Evolutionary conservation across 257 asterid species (phyloP).

Genomic region (Solanum dulcamara): DNA sequence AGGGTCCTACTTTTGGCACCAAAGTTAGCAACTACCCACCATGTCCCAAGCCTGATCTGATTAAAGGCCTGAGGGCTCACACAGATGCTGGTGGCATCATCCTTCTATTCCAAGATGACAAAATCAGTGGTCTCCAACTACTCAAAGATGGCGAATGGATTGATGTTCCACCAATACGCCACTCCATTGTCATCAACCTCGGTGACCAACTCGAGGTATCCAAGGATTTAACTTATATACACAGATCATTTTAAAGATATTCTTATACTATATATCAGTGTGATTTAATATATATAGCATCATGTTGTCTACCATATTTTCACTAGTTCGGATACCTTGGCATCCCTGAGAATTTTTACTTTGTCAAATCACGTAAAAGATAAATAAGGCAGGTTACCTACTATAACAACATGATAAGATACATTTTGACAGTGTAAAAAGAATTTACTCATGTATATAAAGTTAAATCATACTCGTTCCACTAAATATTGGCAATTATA

Average conservation of each 20-base stretch:
- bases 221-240: neutral
- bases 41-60: slow-evolving; percentile 66
- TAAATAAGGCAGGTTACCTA: neutral
- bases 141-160: slow-evolving; percentile 64
- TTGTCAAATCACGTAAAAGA: neutral
- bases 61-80: slow-evolving; percentile 76
- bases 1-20: slow-evolving; percentile 69
- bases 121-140: slow-evolving; percentile 67
- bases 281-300: neutral
- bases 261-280: neutral
- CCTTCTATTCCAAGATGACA: slow-evolving; percentile 67
- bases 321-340: neutral
- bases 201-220: slow-evolving; percentile 76
- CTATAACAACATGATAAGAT: neutral
- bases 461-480: neutral
- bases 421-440: neutral
- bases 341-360: neutral
- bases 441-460: neutral
- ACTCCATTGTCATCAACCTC: slow-evolving; percentile 57
- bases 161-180: slow-evolving; percentile 74
- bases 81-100: slow-evolving; percentile 74
- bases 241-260: neutral
- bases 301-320: neutral
- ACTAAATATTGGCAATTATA: neutral
- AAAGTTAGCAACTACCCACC: slow-evolving; percentile 73